Evolutionary conservation across 108 stramenopile genomes (phyloP).

Genomic region (Skeletonema grethae): DNA sequence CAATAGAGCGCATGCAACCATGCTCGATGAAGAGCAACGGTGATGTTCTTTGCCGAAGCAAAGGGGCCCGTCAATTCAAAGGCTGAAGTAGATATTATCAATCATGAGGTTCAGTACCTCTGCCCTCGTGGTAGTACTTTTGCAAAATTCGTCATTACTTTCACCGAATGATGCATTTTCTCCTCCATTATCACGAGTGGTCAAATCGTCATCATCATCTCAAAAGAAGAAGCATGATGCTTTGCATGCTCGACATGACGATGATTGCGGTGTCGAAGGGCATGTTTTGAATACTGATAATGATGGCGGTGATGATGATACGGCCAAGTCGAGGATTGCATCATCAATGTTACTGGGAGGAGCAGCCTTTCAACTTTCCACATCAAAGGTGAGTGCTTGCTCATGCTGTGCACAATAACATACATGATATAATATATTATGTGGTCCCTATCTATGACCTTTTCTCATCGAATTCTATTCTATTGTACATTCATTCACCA

Average conservation of each 20-base stretch:
- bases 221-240: neutral
- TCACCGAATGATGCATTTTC: slow-evolving; percentile 3
- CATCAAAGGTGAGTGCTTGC: neutral
- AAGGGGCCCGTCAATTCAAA: neutral
- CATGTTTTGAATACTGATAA: too few species aligned
- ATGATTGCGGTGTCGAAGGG: neutral
- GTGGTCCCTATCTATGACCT: too few species aligned
- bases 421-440: too few species aligned
- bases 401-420: neutral
- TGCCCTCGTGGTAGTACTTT: neutral
- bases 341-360: neutral
- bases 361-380: neutral
- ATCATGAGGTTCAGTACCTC: neutral
- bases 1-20: too few species aligned
- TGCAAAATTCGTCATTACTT: neutral
- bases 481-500: neutral
- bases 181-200: neutral
- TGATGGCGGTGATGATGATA: neutral
- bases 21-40: too few species aligned
- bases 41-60: neutral
- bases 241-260: neutral
- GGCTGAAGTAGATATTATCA: neutral
- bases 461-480: neutral
- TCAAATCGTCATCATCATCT: neutral
- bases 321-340: neutral